Evolutionary conservation across 768 basidiomycete species (phyloP), one percentile per base, ranked within the genome.

Genomic region (Boletus rubescentipes): DNA sequence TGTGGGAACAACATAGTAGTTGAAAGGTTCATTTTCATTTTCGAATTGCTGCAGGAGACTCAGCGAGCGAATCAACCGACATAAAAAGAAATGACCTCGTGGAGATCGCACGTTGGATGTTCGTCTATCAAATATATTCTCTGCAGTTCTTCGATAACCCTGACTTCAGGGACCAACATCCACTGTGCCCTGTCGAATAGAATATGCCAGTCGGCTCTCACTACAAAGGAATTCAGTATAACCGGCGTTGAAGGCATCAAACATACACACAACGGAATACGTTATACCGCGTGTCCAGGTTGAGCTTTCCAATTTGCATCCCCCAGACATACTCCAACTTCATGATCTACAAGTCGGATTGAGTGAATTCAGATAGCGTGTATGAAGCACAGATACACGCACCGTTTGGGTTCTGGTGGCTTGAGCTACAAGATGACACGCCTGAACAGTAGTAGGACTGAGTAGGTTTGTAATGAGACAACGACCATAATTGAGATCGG

Each of bases 321-420:
- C n/a, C 51, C 51, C 51, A 52, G 11, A 38, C 41, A 37, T 54
- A 42, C n/a, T 44, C 41, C 18, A 54, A 38, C 26, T 39, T 30
- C 20, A 20, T 54, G 15, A 54, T n/a, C 53, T 54, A 16, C 2
- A 20, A 4, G 4, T 11, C 3, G 4, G 6, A 2, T 6, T 7
- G 14, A 21, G 4, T 31, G 15, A 43, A 26, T 16, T 30, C 18
- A 14, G 7, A n/a, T 12, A 7, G 11, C 26, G 11, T n/a, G 37
- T 37, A 2, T 35, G 5, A 39, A 18, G 11, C 18, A 2, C 6
- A 43, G 8, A 31, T 3, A 18, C 9, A 30, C 29, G 10, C 16
- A 43, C 42, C 29, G 29, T 30, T 43, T 30, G n/a, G 20, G 4
- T 30, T 20, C 31, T 4, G 14, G 43, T 51, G 1, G 42, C 18